phyloP scores from a whole-genome alignment of 768 basidiomycete genomes.

The Mrakia gelida region DNA sequence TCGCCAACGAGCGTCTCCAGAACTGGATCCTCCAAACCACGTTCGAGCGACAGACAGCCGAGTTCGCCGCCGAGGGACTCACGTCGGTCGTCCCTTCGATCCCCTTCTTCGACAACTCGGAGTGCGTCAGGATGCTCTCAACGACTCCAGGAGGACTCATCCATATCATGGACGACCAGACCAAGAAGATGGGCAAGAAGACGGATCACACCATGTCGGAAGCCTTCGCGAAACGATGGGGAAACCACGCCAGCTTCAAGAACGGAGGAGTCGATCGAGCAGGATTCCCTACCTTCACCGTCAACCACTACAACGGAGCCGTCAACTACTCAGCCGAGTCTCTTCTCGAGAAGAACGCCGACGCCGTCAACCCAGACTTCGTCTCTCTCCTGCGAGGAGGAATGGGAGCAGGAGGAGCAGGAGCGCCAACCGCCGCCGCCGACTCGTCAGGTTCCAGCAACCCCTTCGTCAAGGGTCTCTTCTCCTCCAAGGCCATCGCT shows the following conservation, averaged over 20 bases:
- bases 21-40: constrained; percentile 72
- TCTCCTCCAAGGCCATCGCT: constrained; percentile 81
- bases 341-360: constrained; percentile 83
- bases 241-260: constrained; percentile 88
- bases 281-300: constrained; percentile 79
- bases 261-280: constrained; percentile 66
- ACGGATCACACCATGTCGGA: constrained; percentile 92
- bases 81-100: constrained; percentile 62
- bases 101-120: constrained; percentile 83
- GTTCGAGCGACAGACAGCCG: constrained; percentile 74
- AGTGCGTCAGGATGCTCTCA: constrained; percentile 80
- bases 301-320: constrained; percentile 85
- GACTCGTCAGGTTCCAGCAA: constrained; percentile 78
- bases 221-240: constrained; percentile 90
- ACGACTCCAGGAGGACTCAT: constrained; percentile 84
- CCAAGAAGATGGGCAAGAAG: constrained; percentile 77
- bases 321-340: constrained; percentile 87
- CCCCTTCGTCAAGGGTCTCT: constrained; percentile 85
- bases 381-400: constrained; percentile 75
- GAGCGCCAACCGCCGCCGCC: constrained; percentile 43
- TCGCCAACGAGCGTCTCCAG: constrained; percentile 87
- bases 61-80: constrained; percentile 80
- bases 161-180: constrained; percentile 97
- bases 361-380: constrained; percentile 87
- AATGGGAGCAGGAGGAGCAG: constrained; percentile 32